A percentile compares a stretch with the other conserved stretches of the same genome.
phyloP scores from a whole-genome alignment of 2,329 filamentous ascomycete species.

The Pseudopyricularia javanii region DNA sequence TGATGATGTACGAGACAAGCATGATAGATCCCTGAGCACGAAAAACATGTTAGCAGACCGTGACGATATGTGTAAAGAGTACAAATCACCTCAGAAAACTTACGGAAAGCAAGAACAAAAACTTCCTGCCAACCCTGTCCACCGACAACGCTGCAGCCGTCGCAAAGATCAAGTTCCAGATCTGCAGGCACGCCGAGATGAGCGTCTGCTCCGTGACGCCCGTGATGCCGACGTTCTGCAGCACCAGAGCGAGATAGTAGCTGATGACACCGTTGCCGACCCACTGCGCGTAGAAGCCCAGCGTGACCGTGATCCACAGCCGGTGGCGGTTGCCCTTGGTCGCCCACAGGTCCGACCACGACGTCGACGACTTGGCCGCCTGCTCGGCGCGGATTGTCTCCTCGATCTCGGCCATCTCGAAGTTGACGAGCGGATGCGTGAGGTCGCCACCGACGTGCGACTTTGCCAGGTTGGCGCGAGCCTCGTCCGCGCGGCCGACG shows the following conservation, averaged over 20 bases:
- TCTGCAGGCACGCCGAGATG: conserved; percentile 10
- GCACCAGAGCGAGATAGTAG: conserved; percentile 6
- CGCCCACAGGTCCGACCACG: conserved; percentile 23
- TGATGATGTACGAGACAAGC: conserved; percentile 13
- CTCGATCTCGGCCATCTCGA: conserved; percentile 31
- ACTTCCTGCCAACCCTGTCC: conserved; percentile 15
- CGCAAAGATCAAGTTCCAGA: conserved; percentile 12
- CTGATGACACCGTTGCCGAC: conserved; percentile 7
- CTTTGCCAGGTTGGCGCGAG: conserved; percentile 13
- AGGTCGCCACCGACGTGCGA: conserved; percentile 21
- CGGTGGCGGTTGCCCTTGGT: conserved; percentile 3
- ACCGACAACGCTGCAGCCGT: conserved; percentile 14
- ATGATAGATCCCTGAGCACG: conserved; percentile 8
- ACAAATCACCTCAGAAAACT: too few relatives aligned
- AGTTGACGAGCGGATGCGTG: neutral
- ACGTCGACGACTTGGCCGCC: conserved; percentile 13
- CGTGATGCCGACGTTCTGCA: conserved; percentile 8
- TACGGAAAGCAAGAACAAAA: conserved; percentile 6
- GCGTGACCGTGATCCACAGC: conserved; percentile 13
- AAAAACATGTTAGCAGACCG: neutral
- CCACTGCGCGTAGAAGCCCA: conserved; percentile 17
- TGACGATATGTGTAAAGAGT: neutral
- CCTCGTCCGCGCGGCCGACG: conserved; percentile 2
- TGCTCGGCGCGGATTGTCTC: conserved; percentile 30
- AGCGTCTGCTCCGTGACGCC: conserved; percentile 5